Percentiles rank a stretch among this genome's conserved stretches.
Conservation (phyloP, 306 rosid species). For the Malus sylvestris region DNA sequence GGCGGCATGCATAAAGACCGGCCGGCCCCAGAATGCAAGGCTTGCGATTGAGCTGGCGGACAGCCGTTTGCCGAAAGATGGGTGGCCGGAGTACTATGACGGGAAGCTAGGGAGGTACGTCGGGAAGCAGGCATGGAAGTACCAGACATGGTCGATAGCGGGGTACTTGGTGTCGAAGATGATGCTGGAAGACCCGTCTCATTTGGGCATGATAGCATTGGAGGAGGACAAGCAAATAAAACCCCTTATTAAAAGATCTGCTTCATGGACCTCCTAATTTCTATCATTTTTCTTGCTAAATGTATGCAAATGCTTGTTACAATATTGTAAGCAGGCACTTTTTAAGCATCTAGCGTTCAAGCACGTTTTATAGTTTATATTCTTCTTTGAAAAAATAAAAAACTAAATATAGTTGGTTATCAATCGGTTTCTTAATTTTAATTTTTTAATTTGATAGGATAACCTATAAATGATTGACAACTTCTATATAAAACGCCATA, state of each 20-base stretch:
- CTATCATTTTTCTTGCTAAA: neutral
- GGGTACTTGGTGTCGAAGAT: conserved; percentile 39
- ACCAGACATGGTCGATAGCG: conserved; percentile 31
- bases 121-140: conserved; percentile 28
- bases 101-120: conserved; percentile 27
- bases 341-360: neutral
- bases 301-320: neutral
- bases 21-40: conserved; percentile 29
- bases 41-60: conserved; percentile 30
- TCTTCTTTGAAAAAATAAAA: neutral
- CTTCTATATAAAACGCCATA: too few relatives aligned
- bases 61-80: conserved; percentile 26
- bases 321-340: neutral
- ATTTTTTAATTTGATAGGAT: too few relatives aligned
- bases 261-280: conserved; percentile 24
- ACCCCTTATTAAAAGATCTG: conserved; percentile 20
- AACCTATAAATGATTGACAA: too few relatives aligned
- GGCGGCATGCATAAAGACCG: conserved; percentile 26
- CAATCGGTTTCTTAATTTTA: too few relatives aligned
- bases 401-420: too few relatives aligned
- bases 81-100: conserved; percentile 36
- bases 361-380: neutral
- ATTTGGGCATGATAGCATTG: conserved; percentile 30
- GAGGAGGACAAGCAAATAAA: conserved; percentile 27
- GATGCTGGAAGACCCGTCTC: conserved; percentile 37